Conservation (phyloP, 2,329 filamentous ascomycete species). For the Colletotrichum chrysophilum region DNA sequence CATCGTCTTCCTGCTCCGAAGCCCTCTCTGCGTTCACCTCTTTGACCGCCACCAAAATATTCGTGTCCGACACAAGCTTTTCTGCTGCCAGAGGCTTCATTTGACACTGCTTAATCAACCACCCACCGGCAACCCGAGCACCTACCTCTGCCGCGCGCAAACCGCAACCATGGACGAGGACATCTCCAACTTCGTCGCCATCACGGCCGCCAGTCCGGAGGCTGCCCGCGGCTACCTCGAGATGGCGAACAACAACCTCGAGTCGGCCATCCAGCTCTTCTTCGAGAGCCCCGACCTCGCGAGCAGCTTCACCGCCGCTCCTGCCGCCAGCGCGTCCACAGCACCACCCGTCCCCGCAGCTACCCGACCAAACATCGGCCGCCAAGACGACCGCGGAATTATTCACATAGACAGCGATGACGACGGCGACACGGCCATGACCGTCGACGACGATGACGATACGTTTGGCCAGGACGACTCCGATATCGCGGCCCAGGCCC, state of each 20-base stretch:
- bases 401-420: slow-evolving; percentile 82
- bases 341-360: slow-evolving; percentile 30
- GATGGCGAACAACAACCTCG: slow-evolving; percentile 82
- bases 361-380: slow-evolving; percentile 36
- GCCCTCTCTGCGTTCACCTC: not conserved
- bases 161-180: slow-evolving; percentile 68
- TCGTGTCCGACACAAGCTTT: not conserved
- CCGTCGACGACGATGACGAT: slow-evolving; percentile 42
- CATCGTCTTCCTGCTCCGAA: not conserved
- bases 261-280: slow-evolving; percentile 87
- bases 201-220: slow-evolving; percentile 77
- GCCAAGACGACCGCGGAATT: slow-evolving; percentile 62
- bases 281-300: slow-evolving; percentile 85
- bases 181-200: slow-evolving; percentile 78
- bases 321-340: slow-evolving; percentile 28
- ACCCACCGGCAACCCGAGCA: not conserved
- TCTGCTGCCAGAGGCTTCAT: not conserved
- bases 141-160: not conserved
- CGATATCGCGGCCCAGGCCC: slow-evolving; percentile 30
- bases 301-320: slow-evolving; percentile 43
- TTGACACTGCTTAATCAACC: not conserved
- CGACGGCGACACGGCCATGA: slow-evolving; percentile 56
- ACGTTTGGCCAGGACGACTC: slow-evolving; percentile 43
- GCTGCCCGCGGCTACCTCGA: slow-evolving; percentile 84
- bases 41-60: slow-evolving; percentile 1